A percentile compares a stretch with the other conserved stretches of the same genome.
These are phyloP conservation scores for Lathyrus sativus DNA, from an alignment of 306 rosid genomes.

Conservation along the genomic window DNA sequence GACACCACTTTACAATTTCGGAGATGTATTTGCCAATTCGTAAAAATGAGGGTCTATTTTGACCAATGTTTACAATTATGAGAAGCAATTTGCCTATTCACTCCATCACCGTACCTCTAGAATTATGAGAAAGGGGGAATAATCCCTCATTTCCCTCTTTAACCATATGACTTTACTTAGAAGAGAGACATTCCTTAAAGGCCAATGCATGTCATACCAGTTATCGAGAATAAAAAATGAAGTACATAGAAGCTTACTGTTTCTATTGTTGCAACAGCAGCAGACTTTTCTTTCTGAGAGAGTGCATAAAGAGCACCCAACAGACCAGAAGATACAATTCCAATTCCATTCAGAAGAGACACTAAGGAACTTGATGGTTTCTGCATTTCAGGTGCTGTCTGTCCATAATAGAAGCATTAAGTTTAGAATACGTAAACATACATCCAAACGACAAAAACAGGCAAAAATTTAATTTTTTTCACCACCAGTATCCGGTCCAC, in stretches of 20 bases:
- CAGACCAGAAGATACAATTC: conserved; percentile 66
- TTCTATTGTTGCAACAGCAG: conserved; percentile 57
- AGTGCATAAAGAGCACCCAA: conserved; percentile 70
- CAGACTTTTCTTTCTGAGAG: conserved; percentile 60
- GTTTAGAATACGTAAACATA: conserved; percentile 42
- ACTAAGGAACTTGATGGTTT: conserved; percentile 47
- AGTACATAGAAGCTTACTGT: conserved; percentile 60
- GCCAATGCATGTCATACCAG: conserved; percentile 27
- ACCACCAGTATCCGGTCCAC: no score
- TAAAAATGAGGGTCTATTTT: background rate
- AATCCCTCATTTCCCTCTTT: conserved; percentile 23
- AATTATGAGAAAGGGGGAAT: conserved; percentile 4
- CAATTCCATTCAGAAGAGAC: conserved; percentile 64
- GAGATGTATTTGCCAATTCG: background rate
- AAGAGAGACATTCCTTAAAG: conserved; percentile 31
- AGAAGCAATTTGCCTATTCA: background rate
- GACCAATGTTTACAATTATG: background rate
- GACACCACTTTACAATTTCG: background rate
- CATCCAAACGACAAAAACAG: conserved; percentile 29
- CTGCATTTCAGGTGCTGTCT: conserved; percentile 46
- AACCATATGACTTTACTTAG: background rate
- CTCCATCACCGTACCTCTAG: background rate
- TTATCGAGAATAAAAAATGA: conserved; percentile 15
- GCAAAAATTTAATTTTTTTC: conserved; percentile 25
- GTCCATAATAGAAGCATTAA: conserved; percentile 45